A percentile compares a stretch with the other conserved stretches of the same genome.
phyloP scores from a whole-genome alignment of 257 asterid species.

The Verbena officinalis region DNA sequence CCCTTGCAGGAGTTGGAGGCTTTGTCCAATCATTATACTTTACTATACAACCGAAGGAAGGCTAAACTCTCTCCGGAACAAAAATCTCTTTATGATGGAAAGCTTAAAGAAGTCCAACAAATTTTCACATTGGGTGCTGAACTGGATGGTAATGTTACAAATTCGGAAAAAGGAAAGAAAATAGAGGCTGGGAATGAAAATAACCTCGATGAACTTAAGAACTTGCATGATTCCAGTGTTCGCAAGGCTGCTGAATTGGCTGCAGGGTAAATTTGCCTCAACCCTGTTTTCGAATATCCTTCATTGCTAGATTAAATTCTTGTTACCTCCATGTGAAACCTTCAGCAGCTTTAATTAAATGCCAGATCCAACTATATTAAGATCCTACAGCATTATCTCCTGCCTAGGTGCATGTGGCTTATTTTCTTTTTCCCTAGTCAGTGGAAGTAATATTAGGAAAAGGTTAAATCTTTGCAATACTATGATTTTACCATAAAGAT shows the following conservation, averaged over 20 bases:
- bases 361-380: background rate
- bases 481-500: background rate
- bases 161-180: slow-evolving; percentile 83
- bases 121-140: slow-evolving; percentile 73
- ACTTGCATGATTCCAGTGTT: slow-evolving; percentile 81
- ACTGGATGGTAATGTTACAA: slow-evolving; percentile 55
- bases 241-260: slow-evolving; percentile 98
- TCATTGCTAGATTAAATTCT: no score
- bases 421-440: background rate
- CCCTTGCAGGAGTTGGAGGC: slow-evolving; percentile 90
- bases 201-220: slow-evolving; percentile 59
- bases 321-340: no score
- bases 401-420: background rate
- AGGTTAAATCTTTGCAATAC: background rate
- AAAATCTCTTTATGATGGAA: slow-evolving; percentile 79
- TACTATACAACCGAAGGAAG: slow-evolving; percentile 84
- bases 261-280: slow-evolving; percentile 63
- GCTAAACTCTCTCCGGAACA: slow-evolving; percentile 80
- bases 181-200: slow-evolving; percentile 65
- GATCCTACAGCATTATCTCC: background rate
- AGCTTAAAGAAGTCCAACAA: slow-evolving; percentile 80
- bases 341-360: background rate
- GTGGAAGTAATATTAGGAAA: background rate
- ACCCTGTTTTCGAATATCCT: no score
- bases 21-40: slow-evolving; percentile 78